These are phyloP conservation scores for Russula lepida DNA, from an alignment of 768 basidiomycete species.

Conservation along the genomic window DNA sequence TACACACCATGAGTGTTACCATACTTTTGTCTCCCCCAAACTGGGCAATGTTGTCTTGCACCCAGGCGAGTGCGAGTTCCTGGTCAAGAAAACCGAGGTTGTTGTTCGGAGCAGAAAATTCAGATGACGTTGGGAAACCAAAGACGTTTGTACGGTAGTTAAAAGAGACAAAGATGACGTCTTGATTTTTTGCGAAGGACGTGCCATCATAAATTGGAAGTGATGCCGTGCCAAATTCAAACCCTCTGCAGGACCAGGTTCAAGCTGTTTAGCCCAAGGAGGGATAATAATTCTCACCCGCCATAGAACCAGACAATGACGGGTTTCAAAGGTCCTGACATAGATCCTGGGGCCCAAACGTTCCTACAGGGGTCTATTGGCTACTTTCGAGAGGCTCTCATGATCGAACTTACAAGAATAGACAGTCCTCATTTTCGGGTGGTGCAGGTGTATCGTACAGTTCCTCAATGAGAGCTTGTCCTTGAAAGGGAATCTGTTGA, in stretches of 20 bases:
- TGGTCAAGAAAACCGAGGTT: constrained; percentile 8
- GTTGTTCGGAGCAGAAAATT: not conserved
- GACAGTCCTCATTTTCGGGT: constrained; percentile 2
- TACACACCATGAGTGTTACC: constrained; percentile 28
- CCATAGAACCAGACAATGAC: constrained; percentile 12
- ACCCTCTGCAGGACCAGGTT: not conserved
- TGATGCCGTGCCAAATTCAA: not conserved
- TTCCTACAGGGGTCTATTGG: not conserved
- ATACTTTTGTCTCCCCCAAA: constrained; percentile 51
- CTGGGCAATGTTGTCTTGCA: constrained; percentile 48
- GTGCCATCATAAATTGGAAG: constrained; percentile 4
- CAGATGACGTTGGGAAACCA: constrained; percentile 4
- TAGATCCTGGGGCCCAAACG: constrained; percentile 1
- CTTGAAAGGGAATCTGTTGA: constrained; percentile 1
- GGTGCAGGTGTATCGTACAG: not conserved
- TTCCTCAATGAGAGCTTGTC: not conserved
- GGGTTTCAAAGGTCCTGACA: not conserved
- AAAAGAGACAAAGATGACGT: constrained; percentile 4
- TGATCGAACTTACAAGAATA: not conserved
- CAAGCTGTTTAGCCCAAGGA: not conserved
- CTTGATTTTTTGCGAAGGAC: constrained; percentile 6
- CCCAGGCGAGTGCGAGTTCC: constrained; percentile 39
- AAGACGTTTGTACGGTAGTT: constrained; percentile 13
- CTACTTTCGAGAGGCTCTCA: not conserved
- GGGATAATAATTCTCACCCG: not conserved